Percentiles rank a stretch among this genome's conserved stretches.
phyloP scores from a whole-genome alignment of 23 red algal species.

The Gracilariopsis chorda region DNA sequence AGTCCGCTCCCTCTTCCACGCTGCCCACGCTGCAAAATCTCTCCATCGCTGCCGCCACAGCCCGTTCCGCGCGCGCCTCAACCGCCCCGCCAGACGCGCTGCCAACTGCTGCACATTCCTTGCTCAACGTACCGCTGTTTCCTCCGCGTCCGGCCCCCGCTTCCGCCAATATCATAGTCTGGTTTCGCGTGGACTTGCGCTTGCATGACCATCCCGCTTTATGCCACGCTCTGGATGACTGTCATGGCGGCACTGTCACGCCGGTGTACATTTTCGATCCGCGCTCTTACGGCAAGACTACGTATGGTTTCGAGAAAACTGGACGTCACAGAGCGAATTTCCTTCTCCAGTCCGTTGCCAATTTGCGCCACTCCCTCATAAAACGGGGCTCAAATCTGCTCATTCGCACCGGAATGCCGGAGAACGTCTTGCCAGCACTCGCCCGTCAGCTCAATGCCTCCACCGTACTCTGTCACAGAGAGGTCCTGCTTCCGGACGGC shows the following conservation, averaged over 20 bases:
- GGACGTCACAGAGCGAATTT: constrained; percentile 86
- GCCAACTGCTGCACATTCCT: background rate
- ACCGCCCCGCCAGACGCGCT: background rate
- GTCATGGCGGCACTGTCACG: constrained; percentile 20
- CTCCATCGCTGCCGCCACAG: too few relatives aligned
- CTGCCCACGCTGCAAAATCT: too few relatives aligned
- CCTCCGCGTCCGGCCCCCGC: constrained; percentile 15
- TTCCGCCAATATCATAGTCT: constrained; percentile 54
- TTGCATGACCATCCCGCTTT: constrained; percentile 96
- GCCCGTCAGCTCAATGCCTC: constrained; percentile 38
- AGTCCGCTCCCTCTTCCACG: too few relatives aligned
- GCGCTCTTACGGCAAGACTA: constrained; percentile 84
- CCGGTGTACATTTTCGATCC: constrained; percentile 96
- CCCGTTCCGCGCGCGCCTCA: too few relatives aligned
- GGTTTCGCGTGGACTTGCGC: constrained; percentile 91
- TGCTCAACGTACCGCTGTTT: background rate
- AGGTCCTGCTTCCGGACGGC: constrained; percentile 77
- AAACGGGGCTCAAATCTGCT: constrained; percentile 78
- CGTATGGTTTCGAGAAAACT: constrained; percentile 95
- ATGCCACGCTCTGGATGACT: constrained; percentile 65
- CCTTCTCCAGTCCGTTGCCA: constrained; percentile 75
- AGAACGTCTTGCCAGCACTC: constrained; percentile 72
- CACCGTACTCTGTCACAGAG: constrained; percentile 79
- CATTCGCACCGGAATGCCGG: constrained; percentile 76
- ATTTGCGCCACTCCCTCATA: constrained; percentile 61